Conservation (phyloP, 768 basidiomycete species). For the Kwoniella bestiolae region DNA sequence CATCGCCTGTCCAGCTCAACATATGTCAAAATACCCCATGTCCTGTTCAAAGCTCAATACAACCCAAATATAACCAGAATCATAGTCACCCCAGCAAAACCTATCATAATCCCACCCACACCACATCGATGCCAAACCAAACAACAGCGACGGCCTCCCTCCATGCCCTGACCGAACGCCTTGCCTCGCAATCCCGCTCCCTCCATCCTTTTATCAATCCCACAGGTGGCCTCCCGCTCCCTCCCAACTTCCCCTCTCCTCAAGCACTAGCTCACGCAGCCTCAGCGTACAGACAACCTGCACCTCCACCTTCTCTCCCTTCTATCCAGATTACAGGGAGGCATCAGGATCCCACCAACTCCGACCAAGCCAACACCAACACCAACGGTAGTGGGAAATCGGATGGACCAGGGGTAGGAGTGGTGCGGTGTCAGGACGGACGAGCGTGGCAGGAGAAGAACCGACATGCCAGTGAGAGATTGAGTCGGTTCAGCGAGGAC, state of each 20-base stretch:
- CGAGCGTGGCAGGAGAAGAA: slow-evolving; percentile 41
- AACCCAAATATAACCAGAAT: not conserved
- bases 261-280: slow-evolving; percentile 44
- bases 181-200: slow-evolving; percentile 44
- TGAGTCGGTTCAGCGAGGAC: slow-evolving; percentile 40
- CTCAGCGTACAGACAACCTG: slow-evolving; percentile 44
- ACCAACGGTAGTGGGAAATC: not conserved
- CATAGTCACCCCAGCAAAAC: not conserved
- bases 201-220: slow-evolving; percentile 33
- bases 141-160: slow-evolving; percentile 41
- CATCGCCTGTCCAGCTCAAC: not conserved
- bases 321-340: slow-evolving; percentile 38
- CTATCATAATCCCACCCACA: not conserved
- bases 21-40: slow-evolving; percentile 2
- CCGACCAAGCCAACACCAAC: slow-evolving; percentile 1
- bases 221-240: not conserved
- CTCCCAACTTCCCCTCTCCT: slow-evolving; percentile 33
- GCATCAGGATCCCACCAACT: slow-evolving; percentile 46
- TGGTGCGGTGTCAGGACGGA: slow-evolving; percentile 50
- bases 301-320: slow-evolving; percentile 50
- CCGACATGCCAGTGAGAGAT: slow-evolving; percentile 40
- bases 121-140: slow-evolving; percentile 26
- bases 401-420: slow-evolving; percentile 31
- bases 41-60: not conserved
- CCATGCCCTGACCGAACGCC: slow-evolving; percentile 49